phyloP scores from a whole-genome alignment of 768 basidiomycete genomes.

The Rhodocollybia butyracea region DNA sequence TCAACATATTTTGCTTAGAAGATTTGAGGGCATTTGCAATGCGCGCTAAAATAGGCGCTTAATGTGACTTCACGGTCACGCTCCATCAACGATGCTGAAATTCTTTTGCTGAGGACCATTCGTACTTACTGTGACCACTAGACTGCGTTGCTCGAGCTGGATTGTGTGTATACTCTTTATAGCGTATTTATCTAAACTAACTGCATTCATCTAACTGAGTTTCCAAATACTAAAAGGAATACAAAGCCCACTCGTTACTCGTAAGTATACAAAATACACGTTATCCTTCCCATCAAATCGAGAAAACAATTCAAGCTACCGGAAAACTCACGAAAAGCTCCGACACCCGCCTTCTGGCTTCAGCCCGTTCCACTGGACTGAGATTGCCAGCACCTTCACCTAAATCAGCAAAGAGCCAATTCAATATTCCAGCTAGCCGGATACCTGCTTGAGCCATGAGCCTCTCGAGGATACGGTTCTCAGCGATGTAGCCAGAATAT shows the following conservation, averaged over 20 bases:
- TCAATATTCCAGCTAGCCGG: conserved; percentile 79
- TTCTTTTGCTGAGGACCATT: too few species aligned
- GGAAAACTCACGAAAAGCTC: background rate
- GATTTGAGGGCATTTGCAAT: too few species aligned
- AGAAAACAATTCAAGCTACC: background rate
- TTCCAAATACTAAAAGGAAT: too few species aligned
- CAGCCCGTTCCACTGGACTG: background rate
- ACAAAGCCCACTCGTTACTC: too few species aligned
- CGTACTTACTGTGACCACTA: too few species aligned
- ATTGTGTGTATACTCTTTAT: background rate
- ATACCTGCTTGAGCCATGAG: conserved; percentile 81
- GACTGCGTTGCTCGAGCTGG: too few species aligned
- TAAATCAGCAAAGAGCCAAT: conserved; percentile 58
- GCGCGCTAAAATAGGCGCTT: too few species aligned
- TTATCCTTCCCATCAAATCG: background rate
- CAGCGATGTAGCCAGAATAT: conserved; percentile 68
- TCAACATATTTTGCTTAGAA: too few species aligned
- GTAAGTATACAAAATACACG: background rate
- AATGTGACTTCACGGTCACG: too few species aligned
- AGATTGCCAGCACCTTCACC: background rate
- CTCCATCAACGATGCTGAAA: too few species aligned
- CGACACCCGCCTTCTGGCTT: background rate
- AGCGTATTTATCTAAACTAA: too few species aligned
- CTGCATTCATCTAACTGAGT: too few species aligned
- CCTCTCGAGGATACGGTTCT: conserved; percentile 73